Evolutionary conservation across 2,329 filamentous ascomycete species (phyloP), one percentile per base, ranked within the genome.

Genomic region (Mycosphaerella sp.): DNA sequence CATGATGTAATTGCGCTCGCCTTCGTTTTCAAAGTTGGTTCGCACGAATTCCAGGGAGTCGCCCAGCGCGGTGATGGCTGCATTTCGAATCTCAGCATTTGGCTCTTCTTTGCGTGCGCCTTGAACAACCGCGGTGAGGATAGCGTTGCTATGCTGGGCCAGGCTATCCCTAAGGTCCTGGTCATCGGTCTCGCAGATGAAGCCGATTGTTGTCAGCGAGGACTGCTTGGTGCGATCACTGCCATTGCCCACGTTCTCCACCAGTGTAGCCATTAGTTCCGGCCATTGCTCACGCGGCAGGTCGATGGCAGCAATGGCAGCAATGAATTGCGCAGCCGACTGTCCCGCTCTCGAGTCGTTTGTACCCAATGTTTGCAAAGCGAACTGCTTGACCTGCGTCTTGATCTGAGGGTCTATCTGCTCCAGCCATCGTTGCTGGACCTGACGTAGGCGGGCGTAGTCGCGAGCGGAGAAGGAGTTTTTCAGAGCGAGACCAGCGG

Each of bases 1-100:
- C 93, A 98, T 98, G 69, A 98, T 98, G 78, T 97, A 98, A 78
- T 98, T 98, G 64, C 93, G 86, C 80, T 98, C 93, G 67, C 92
- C 93, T 74, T 98, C 93, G 67, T 97, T 93, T 75, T 96, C 95
- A 74, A 98, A 98, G 77, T 98, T 98, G 75, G 89, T 95, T 62
- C 90, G 84, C 55, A 98, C 92, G 68, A 98, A 98, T 73, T 98
- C 93, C 56, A 97, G 85, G 39, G 92, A 96, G 74, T 98, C 93
- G 66, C 91, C 89, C 43, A 98, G 85, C 44, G 93, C 93, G 47
- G 88, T 88, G 69, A 98, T 93, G 68, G 93, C 93, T 49, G 93
- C 89, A 64, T 90, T 81, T 62, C 93, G 89, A 57, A 98, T 91
- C 69, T 98, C 92, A 63, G 77, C 73, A 76, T 95, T 97, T 52